A percentile compares a stretch with the other conserved stretches of the same genome.
Conservation (phyloP, 768 basidiomycete genomes). For the Leccinum longicurvipes region DNA sequence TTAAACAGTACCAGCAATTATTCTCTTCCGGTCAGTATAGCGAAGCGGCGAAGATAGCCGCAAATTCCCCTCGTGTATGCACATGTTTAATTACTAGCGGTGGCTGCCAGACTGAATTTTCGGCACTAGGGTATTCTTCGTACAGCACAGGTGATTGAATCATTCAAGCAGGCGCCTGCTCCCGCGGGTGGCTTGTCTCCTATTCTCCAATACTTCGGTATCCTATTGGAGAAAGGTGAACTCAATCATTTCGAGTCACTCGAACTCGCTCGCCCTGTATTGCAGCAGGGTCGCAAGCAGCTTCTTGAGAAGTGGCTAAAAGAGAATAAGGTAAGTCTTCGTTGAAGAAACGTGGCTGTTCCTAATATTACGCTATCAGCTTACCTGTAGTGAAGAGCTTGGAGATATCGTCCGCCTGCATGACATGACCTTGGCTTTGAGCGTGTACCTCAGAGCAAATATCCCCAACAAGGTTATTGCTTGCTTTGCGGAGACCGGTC, state of each 20-base stretch:
- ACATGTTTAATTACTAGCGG: neutral
- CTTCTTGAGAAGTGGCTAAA: conserved; percentile 98
- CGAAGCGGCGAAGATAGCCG: conserved; percentile 96
- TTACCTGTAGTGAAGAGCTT: conserved; percentile 97
- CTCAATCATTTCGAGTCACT: conserved; percentile 95
- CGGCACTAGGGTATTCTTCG: conserved; percentile 79
- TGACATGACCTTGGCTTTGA: conserved; percentile 96
- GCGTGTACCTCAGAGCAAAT: conserved; percentile 96
- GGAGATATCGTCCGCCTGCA: conserved; percentile 93
- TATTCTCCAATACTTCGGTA: conserved; percentile 97
- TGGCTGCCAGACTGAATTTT: conserved; percentile 2
- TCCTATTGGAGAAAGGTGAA: conserved; percentile 97
- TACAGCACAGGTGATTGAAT: conserved; percentile 92
- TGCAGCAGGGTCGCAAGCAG: conserved; percentile 95
- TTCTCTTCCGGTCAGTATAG: conserved; percentile 86
- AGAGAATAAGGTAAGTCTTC: conserved; percentile 82
- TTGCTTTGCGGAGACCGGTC: conserved; percentile 98
- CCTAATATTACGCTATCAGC: conserved; percentile 42
- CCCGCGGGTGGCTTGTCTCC: conserved; percentile 89
- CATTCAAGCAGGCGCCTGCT: conserved; percentile 94
- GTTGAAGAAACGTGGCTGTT: conserved; percentile 2
- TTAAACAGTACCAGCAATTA: conserved; percentile 89
- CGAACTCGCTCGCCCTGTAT: conserved; percentile 92
- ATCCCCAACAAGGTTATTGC: conserved; percentile 98
- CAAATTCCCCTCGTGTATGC: conserved; percentile 87